Base-by-base conservation (phyloP, 139 green algal species). In the Trebouxia sp. region DNA sequence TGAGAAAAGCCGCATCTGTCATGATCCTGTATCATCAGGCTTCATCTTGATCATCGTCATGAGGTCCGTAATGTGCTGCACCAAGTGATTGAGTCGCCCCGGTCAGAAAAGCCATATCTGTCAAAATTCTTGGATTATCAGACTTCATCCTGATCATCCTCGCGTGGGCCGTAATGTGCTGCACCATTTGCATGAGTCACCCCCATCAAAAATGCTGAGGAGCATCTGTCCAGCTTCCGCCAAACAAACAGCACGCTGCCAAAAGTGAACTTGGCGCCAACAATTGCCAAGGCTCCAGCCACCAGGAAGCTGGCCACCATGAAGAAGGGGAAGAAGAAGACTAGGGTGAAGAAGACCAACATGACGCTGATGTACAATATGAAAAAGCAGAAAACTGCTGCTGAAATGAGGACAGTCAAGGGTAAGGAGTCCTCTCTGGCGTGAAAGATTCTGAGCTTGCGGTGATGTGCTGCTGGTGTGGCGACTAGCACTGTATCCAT, bases 271-370 rank as follows among this genome's bases (percentile, higher is more conserved):
- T 43, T 42, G 3, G 62, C 62, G 7, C 62, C 62, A 42, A 72
- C 1, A 45, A 72, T 26, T 28, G 35, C 62, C 62, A 72, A 22
- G 35, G 32, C 42, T 35, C 12, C 62, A 15, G 62, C 32, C 6
- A 72, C 62, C 15, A 72, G 14, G 14, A 32, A 43, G 62, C 42
- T 14, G 32, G 32, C 62, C 62, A 72, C 14, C 62, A 72, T 72
- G 28, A 72, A 32, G 43, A 72, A 72, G 0, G 62, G 62, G 20
- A 72, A 72, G 14, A 72, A 35, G 32, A 72, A 72, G 14, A 72
- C 69, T 12, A 41, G 24, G 11, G 69, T 77, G 38, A 77, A 77
- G 69, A 77, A 77, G n/a, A 77, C 28, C 41, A 77, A 14, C 9
- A 77, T 39, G 37, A 56, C 11, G 8, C 11, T 37, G 15, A 77